A percentile compares a stretch with the other conserved stretches of the same genome.
phyloP scores from a whole-genome alignment of 176 grass and related monocot genomes.

The Oropetium thomaeum region DNA sequence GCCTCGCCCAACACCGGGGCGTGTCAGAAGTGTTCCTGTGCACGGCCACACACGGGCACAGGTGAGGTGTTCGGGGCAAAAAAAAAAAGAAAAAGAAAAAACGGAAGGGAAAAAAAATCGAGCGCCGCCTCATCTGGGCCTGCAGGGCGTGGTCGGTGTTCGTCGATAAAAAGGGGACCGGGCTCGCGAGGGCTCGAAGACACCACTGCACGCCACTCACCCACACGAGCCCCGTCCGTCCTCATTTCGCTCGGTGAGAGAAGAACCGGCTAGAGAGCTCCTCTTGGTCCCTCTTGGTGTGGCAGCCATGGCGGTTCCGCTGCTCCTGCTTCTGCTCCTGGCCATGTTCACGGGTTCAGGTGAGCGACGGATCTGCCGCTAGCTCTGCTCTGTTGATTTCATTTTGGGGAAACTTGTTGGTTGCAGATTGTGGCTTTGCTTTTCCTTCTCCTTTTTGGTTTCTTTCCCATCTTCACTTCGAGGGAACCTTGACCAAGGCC shows the following conservation, averaged over 20 bases:
- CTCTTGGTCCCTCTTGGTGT: not conserved
- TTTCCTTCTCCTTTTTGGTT: too few relatives aligned
- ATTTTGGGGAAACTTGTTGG: too few relatives aligned
- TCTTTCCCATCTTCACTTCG: not conserved
- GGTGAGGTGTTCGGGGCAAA: not conserved
- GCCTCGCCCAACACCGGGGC: not conserved
- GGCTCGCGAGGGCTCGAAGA: not conserved
- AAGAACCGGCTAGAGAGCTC: not conserved
- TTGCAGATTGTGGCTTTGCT: too few relatives aligned
- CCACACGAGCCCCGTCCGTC: conserved; percentile 16
- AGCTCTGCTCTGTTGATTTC: too few relatives aligned
- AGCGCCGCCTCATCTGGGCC: not conserved
- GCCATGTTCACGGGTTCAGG: conserved; percentile 46
- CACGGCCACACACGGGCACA: conserved; percentile 9
- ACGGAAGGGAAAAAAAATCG: not conserved
- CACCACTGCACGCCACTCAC: conserved; percentile 7
- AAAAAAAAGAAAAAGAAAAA: not conserved
- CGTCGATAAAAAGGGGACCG: not conserved
- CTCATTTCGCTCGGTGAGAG: not conserved
- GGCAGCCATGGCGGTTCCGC: conserved; percentile 39
- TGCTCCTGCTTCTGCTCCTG: conserved; percentile 37
- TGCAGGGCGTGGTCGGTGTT: not conserved
- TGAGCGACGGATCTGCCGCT: conserved; percentile 29
- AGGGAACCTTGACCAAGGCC: not conserved
- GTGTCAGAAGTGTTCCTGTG: conserved; percentile 3